A percentile compares a stretch with the other conserved stretches of the same genome.
phyloP scores from a whole-genome alignment of 257 asterid genomes.

The Rhazya stricta region DNA sequence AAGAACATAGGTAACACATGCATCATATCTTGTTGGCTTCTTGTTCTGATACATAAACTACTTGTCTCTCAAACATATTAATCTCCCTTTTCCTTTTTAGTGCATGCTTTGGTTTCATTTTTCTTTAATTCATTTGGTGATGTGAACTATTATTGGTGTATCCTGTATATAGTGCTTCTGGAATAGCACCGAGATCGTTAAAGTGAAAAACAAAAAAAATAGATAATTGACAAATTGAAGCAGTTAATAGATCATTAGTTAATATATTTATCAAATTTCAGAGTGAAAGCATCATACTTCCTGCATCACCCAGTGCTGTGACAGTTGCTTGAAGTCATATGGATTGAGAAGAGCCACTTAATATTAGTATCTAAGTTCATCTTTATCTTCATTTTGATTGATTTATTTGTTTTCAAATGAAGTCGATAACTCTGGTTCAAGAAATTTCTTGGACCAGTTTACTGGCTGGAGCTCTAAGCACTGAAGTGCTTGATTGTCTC shows the following conservation, averaged over 20 bases:
- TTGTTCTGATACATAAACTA: background rate
- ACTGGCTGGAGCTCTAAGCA: background rate
- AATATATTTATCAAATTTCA: background rate
- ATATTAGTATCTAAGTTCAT: background rate
- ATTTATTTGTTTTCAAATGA: background rate
- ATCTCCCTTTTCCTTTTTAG: background rate
- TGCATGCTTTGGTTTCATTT: background rate
- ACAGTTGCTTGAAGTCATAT: background rate
- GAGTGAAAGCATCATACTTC: background rate
- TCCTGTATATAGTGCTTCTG: background rate
- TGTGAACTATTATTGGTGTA: background rate
- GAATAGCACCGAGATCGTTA: background rate
- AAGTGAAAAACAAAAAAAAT: background rate
- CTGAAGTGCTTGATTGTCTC: background rate
- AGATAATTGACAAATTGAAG: background rate
- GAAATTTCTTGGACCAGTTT: background rate
- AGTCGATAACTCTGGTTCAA: background rate
- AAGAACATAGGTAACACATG: constrained; percentile 12
- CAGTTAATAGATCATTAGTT: background rate
- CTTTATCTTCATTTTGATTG: background rate
- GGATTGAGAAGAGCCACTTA: background rate
- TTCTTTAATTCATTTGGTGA: background rate
- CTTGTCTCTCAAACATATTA: too few relatives aligned
- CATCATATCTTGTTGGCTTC: background rate
- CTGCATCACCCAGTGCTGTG: background rate